Conservation (phyloP, 1,284 basidiomycete species). For the Earliella scabrosa region DNA sequence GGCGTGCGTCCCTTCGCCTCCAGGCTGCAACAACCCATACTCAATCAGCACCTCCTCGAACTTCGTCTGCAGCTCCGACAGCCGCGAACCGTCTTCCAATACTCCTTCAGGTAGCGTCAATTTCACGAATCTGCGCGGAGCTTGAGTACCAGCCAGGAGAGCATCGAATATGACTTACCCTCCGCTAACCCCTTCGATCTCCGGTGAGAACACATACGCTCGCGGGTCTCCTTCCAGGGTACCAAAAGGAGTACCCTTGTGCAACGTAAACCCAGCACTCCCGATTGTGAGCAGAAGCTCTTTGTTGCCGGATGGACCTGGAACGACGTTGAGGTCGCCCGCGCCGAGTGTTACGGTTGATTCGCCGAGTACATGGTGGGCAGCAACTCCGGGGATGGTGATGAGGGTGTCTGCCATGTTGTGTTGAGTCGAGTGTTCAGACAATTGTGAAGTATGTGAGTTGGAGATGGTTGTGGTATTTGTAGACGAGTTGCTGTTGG, state of each 20-base stretch:
- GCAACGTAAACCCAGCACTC: constrained; percentile 32
- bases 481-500: neutral
- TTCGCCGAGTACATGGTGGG: constrained; percentile 32
- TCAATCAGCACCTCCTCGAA: constrained; percentile 35
- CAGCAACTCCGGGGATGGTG: constrained; percentile 29
- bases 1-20: constrained; percentile 12
- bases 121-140: constrained; percentile 29
- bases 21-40: constrained; percentile 30
- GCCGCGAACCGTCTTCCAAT: constrained; percentile 18
- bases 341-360: constrained; percentile 27
- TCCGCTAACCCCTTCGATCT: constrained; percentile 27
- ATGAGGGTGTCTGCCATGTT: constrained; percentile 18
- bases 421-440: too few species aligned
- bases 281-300: constrained; percentile 29
- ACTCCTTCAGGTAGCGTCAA: constrained; percentile 32
- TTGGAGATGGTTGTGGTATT: neutral
- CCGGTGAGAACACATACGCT: constrained; percentile 34
- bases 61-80: constrained; percentile 29
- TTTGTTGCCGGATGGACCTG: neutral
- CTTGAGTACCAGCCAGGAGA: too few species aligned
- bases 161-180: constrained; percentile 12
- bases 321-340: constrained; percentile 28
- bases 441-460: too few species aligned
- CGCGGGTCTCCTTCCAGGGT: constrained; percentile 31
- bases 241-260: constrained; percentile 31